Evolutionary conservation across 768 basidiomycete species (phyloP).

Genomic region (Suillus weaverae): DNA sequence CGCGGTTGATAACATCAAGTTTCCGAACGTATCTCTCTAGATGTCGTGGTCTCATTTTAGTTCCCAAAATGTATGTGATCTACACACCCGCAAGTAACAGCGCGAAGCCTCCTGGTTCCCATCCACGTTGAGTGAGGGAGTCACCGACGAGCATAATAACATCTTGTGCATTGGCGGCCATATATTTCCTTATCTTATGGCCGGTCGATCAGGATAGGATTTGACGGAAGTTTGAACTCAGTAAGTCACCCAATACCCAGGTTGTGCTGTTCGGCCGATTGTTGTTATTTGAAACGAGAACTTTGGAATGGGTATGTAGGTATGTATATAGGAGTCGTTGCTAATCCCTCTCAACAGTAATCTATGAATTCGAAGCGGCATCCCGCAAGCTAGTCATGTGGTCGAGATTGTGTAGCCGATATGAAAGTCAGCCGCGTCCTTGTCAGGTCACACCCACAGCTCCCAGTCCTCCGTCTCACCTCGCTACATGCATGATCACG

Average conservation of each 20-base stretch:
- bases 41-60: not conserved
- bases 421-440: not conserved
- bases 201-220: not conserved
- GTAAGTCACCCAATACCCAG: not conserved
- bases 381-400: slow-evolving; percentile 5
- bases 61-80: not conserved
- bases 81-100: slow-evolving; percentile 53
- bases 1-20: slow-evolving; percentile 85
- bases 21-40: slow-evolving; percentile 77
- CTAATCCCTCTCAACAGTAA: slow-evolving; percentile 6
- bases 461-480: not conserved
- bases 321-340: not conserved
- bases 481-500: not conserved
- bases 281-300: not conserved
- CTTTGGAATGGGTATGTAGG: not conserved
- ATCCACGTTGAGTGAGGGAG: slow-evolving; percentile 73
- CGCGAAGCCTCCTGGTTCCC: slow-evolving; percentile 62
- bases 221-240: not conserved
- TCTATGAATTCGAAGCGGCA: slow-evolving; percentile 6
- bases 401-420: not conserved
- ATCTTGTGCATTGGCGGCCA: slow-evolving; percentile 63
- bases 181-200: slow-evolving; percentile 24
- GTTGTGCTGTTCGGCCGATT: not conserved
- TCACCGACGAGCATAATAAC: slow-evolving; percentile 78
- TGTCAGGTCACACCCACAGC: not conserved